A percentile compares a stretch with the other conserved stretches of the same genome.
Evolutionary conservation across 1,284 basidiomycete genomes (phyloP).

Genomic region (Microbotryum lychnidis-dioicae): DNA sequence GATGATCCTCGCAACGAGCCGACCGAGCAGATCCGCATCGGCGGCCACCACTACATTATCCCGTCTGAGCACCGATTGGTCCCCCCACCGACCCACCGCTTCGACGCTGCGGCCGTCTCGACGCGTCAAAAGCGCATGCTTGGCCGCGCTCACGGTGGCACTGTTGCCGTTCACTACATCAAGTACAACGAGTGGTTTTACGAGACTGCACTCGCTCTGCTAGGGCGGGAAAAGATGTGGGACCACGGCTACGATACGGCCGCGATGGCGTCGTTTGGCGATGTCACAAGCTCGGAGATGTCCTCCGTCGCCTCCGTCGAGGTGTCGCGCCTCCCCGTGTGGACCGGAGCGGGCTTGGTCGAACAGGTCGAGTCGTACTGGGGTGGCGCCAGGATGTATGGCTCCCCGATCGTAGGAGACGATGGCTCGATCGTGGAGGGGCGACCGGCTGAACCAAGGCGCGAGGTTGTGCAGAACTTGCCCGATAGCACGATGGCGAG

Average conservation of each 20-base stretch:
- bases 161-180: constrained; percentile 90
- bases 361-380: constrained; percentile 28
- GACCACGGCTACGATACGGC: constrained; percentile 32
- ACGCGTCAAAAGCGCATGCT: constrained; percentile 28
- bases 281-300: constrained; percentile 1
- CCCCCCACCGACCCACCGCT: constrained; percentile 32
- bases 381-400: constrained; percentile 36
- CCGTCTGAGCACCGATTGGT: constrained; percentile 19
- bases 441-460: constrained; percentile 13
- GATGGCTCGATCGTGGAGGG: constrained; percentile 35
- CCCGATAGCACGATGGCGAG: neutral
- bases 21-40: constrained; percentile 24
- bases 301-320: neutral
- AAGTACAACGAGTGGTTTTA: constrained; percentile 95
- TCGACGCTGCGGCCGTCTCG: constrained; percentile 27
- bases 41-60: constrained; percentile 27
- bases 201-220: constrained; percentile 79
- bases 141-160: constrained; percentile 58
- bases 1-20: constrained; percentile 18
- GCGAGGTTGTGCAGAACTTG: constrained; percentile 12
- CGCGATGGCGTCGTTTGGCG: constrained; percentile 9
- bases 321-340: constrained; percentile 3
- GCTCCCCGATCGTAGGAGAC: constrained; percentile 34
- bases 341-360: constrained; percentile 18
- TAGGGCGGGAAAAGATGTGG: constrained; percentile 61